phyloP scores from a whole-genome alignment of 306 rosid species.

The Dicorynia guianensis region DNA sequence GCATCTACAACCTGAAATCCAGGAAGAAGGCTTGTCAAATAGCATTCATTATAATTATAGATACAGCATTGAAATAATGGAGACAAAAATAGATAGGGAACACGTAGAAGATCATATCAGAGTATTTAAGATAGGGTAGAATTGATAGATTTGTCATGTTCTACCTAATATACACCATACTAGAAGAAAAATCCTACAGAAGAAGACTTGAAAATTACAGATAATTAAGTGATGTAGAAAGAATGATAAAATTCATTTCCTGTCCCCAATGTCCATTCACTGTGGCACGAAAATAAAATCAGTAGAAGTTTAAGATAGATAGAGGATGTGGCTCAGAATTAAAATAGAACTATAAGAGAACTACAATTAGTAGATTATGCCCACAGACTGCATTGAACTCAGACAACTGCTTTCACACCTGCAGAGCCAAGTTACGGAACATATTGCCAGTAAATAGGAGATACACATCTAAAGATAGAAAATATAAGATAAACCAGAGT shows the following conservation, averaged over 20 bases:
- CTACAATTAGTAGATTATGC: background rate
- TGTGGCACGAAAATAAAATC: slow-evolving; percentile 23
- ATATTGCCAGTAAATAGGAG: too few species aligned
- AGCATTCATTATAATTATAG: background rate
- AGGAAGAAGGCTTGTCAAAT: slow-evolving; percentile 41
- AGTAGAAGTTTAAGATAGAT: background rate
- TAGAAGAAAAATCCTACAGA: slow-evolving; percentile 5
- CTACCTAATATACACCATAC: slow-evolving; percentile 1
- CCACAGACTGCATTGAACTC: slow-evolving; percentile 20
- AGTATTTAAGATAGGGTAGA: background rate
- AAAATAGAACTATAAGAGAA: background rate
- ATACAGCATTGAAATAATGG: background rate
- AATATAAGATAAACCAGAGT: background rate
- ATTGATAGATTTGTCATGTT: background rate
- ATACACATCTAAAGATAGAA: background rate
- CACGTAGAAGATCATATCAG: background rate
- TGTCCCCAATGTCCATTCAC: slow-evolving; percentile 14
- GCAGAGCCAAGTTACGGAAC: background rate
- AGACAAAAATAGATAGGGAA: background rate
- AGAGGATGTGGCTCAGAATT: background rate
- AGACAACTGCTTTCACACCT: slow-evolving; percentile 2
- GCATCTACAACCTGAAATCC: slow-evolving; percentile 82
- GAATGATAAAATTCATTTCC: background rate
- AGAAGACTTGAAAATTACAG: background rate
- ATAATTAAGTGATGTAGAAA: background rate